Evolutionary conservation across 2,329 filamentous ascomycete genomes (phyloP).

Genomic region (Curvularia sp.): DNA sequence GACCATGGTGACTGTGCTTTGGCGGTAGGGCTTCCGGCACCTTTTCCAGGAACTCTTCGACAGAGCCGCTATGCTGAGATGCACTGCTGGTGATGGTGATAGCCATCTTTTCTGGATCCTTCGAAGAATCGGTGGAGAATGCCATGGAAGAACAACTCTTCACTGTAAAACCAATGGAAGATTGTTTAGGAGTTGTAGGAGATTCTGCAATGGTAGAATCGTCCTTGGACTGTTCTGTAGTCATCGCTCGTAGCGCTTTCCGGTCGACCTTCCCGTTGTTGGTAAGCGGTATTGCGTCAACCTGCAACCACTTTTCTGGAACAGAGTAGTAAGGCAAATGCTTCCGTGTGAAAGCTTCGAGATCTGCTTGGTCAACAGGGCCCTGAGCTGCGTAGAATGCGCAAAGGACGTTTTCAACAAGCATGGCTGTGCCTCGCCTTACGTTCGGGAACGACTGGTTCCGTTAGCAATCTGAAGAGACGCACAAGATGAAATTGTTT

Average conservation of each 20-base stretch:
- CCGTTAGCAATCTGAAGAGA: constrained; percentile 6
- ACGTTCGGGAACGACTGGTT: constrained; percentile 53
- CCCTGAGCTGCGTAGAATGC: constrained; percentile 58
- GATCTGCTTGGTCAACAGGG: constrained; percentile 32
- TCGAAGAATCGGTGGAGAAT: neutral
- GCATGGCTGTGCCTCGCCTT: constrained; percentile 56
- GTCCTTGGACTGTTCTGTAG: neutral
- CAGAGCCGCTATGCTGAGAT: constrained; percentile 24
- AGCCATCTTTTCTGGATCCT: constrained; percentile 17
- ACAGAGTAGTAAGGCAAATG: constrained; percentile 64
- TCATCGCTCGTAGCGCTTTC: constrained; percentile 50
- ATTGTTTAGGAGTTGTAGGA: neutral
- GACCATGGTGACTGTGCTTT: constrained; percentile 40
- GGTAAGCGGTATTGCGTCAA: constrained; percentile 58
- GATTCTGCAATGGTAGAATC: constrained; percentile 8
- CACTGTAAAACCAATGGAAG: neutral
- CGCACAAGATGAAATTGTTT: neutral
- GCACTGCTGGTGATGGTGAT: constrained; percentile 18
- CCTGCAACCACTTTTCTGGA: constrained; percentile 55
- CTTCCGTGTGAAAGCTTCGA: constrained; percentile 52
- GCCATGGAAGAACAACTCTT: neutral
- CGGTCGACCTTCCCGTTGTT: constrained; percentile 65
- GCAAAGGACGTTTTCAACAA: constrained; percentile 58
- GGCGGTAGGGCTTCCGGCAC: constrained; percentile 27
- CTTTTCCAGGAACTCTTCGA: constrained; percentile 23